phyloP scores from a whole-genome alignment of 805 yeast species.

The Candida orba region DNA sequence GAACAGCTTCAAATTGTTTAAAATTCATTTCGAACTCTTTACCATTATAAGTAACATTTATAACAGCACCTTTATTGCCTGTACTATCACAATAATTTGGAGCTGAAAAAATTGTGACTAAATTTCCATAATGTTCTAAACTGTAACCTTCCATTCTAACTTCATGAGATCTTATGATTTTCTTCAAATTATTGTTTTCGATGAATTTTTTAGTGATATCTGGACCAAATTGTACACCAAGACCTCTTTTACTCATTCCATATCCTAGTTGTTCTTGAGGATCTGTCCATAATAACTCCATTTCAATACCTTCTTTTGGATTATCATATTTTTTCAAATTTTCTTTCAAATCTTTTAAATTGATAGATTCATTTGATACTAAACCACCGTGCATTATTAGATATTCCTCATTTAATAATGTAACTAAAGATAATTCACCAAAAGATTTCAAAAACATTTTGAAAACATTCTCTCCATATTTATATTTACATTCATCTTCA shows the following conservation, averaged over 20 bases:
- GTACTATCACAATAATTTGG: conserved; percentile 95
- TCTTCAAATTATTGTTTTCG: conserved; percentile 60
- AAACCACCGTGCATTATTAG: conserved; percentile 95
- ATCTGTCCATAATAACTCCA: conserved; percentile 97
- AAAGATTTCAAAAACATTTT: conserved; percentile 82
- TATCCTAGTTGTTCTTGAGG: conserved; percentile 79
- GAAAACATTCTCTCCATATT: conserved; percentile 75
- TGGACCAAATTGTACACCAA: conserved; percentile 95
- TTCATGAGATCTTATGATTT: conserved; percentile 90
- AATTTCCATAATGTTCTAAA: conserved; percentile 75
- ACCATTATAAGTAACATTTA: conserved; percentile 47
- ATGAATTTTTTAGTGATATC: conserved; percentile 83
- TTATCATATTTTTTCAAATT: conserved; percentile 79
- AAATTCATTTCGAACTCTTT: conserved; percentile 38
- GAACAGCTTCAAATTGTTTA: conserved; percentile 68
- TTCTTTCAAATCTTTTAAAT: conserved; percentile 65
- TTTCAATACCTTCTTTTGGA: conserved; percentile 83
- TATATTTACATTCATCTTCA: conserved; percentile 89
- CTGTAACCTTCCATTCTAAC: conserved; percentile 90
- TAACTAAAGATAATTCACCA: conserved; percentile 78
- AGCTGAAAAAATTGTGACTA: conserved; percentile 94
- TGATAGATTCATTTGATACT: conserved; percentile 68
- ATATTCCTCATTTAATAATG: conserved; percentile 70
- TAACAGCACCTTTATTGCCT: conserved; percentile 86
- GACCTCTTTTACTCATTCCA: conserved; percentile 86